Base-by-base conservation (phyloP, 306 rosid species). In the Quercus engelmannii region DNA sequence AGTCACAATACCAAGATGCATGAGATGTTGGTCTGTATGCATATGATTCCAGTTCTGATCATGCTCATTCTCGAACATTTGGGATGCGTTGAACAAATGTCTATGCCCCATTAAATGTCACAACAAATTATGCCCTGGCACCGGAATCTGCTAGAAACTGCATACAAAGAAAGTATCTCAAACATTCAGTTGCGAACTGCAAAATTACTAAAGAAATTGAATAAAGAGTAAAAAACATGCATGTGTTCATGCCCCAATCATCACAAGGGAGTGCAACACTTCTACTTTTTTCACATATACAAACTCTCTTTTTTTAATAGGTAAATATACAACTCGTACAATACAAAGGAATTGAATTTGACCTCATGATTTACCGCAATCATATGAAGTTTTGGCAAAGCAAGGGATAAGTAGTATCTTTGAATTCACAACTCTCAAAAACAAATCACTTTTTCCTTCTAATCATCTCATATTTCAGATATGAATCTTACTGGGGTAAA, bases 41-140 rank as follows among this genome's bases (percentile, higher is more conserved):
- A 88, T 77, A 81, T 87, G 90, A 87, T 81, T 88, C 98, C 97
- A 91, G 73, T 93, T 88, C 78, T 80, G 94, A 74, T 93, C 98
- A 74, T 89, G 81, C 79, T 93, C 98, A 68, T 81, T 83, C 79
- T 89, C 94, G 76, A 84, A 87, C 81, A 87, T 73, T 76, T 89
- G 89, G 74, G 98, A 79, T 76, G 91, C 71, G 83, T 81, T 81
- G 80, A 86, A 90, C 69, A 82, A 69, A 78, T 91, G 98, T 78
- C 94, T 87, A 71, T 93, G 98, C 78, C 93, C 98, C 98, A 93
- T 93, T 65, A 77, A 74, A 59, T 83, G 71, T 63, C 77, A 72
- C 77, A 80, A 82, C 28, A 81, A 75, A 79, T 54, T 62, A 77
- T 28, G 52, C 43, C 56, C 73, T 33, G 19, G 63, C 69, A n/a